Conservation (phyloP, 306 rosid genomes). For the Lathyrus aphaca region DNA sequence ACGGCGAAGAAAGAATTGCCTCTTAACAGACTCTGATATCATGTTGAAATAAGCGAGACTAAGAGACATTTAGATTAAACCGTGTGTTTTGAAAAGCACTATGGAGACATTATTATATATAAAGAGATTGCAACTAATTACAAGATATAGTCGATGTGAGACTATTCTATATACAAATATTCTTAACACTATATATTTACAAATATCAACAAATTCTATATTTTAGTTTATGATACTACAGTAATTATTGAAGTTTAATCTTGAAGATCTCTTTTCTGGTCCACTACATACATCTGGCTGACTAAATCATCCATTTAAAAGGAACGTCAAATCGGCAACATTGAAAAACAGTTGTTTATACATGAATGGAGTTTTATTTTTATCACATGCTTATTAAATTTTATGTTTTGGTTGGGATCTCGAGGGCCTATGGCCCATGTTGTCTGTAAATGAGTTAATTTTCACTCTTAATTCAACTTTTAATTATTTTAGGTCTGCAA, state of each 20-base stretch:
- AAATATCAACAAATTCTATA: too few species aligned
- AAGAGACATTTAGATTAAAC: too few species aligned
- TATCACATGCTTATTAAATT: constrained; percentile 1
- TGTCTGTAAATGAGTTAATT: constrained; percentile 3
- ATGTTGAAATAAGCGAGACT: too few species aligned
- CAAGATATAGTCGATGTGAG: too few species aligned
- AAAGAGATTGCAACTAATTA: too few species aligned
- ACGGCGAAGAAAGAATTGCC: too few species aligned
- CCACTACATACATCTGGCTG: background rate
- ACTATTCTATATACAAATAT: too few species aligned
- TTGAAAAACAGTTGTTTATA: background rate
- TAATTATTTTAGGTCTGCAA: constrained; percentile 66
- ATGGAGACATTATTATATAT: too few species aligned
- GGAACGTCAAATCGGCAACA: constrained; percentile 1
- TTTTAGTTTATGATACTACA: constrained; percentile 3
- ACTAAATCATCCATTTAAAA: constrained; percentile 1
- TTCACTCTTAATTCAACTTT: constrained; percentile 27
- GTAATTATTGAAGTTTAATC: too few species aligned
- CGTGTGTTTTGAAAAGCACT: too few species aligned
- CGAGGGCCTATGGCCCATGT: background rate
- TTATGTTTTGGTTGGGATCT: constrained; percentile 30
- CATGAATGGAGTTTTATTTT: constrained; percentile 27
- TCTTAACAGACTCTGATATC: too few species aligned
- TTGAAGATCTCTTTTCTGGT: constrained; percentile 12
- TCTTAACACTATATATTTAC: too few species aligned